A percentile compares a stretch with the other conserved stretches of the same genome.
These are phyloP conservation scores for Sclerotinia borealis DNA, from an alignment of 2,329 filamentous ascomycete species.

Conservation along the genomic window DNA sequence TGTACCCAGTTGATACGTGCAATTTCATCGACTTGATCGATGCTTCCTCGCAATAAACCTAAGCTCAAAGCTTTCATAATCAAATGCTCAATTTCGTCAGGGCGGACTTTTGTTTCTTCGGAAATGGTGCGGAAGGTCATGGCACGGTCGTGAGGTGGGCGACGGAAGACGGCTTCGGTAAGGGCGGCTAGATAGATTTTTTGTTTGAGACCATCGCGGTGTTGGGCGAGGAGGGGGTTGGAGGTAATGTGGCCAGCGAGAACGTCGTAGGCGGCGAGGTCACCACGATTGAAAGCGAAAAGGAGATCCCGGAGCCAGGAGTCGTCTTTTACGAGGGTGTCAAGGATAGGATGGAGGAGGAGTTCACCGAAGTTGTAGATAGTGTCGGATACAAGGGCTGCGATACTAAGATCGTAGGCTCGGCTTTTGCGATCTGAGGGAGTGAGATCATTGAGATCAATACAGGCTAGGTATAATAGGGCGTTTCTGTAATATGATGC, in stretches of 20 bases:
- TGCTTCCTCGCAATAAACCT: slow-evolving; percentile 81
- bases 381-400: slow-evolving; percentile 84
- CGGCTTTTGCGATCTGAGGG: slow-evolving; percentile 70
- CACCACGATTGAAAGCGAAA: slow-evolving; percentile 94
- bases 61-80: slow-evolving; percentile 99
- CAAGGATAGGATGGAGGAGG: slow-evolving; percentile 92
- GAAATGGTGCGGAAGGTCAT: slow-evolving; percentile 89
- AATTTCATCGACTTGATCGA: slow-evolving; percentile 92
- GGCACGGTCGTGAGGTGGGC: slow-evolving; percentile 88
- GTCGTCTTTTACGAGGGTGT: slow-evolving; percentile 71
- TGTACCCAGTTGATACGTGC: slow-evolving; percentile 98
- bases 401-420: slow-evolving; percentile 88
- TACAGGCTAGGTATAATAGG: slow-evolving; percentile 93
- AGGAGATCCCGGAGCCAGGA: slow-evolving; percentile 92
- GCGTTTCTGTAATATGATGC: slow-evolving; percentile 96
- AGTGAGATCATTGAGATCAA: slow-evolving; percentile 72
- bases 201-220: slow-evolving; percentile 81
- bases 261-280: slow-evolving; percentile 79
- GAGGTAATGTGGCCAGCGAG: slow-evolving; percentile 75
- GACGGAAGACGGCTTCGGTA: slow-evolving; percentile 92
- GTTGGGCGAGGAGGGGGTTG: slow-evolving; percentile 71
- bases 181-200: slow-evolving; percentile 97
- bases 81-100: slow-evolving; percentile 91
- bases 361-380: slow-evolving; percentile 99
- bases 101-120: slow-evolving; percentile 84